Evolutionary conservation across 75 land plant species (phyloP), one percentile per base, ranked within the genome.

Genomic region (Selaginella moellendorffii): DNA sequence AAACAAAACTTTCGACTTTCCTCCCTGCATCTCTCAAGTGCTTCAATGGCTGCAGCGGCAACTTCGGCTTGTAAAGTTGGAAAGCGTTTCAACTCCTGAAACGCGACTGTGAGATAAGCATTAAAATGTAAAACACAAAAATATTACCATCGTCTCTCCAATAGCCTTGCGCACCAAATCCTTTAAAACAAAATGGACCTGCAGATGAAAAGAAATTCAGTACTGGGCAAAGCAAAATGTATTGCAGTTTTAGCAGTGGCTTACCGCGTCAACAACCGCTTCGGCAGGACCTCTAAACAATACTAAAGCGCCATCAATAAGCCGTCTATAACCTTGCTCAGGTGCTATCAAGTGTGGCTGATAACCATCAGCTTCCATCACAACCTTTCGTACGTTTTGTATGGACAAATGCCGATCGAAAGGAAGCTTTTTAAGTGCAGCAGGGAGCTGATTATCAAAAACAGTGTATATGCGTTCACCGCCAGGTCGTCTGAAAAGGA

Each of bases 261-360:
- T 54, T 78, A 91, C 97, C 77, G 88, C 86, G 68, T 91, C 97
- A 53, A 91, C 97, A 71, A 81, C 74, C 28, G 97, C 93, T 75
- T 91, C 97, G 8, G 97, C 93, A 51, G 97, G 97, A 24, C 93
- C 93, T 72, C 80, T 80, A 31, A 91, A 80, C 21, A 72, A 65
- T 51, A 72, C 70, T 54, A 91, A 68, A 18, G 83, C 74, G 65
- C 95, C 74, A 59, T 91, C 97, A 74, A 91, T 85, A 2, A 91
- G 80, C 21, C 88, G 93, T 5, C 97, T 76, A 62, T 91, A 91
- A 63, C 97, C 97, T 80, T 91, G 97, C 66, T 91, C 97, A 67
- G 97, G 97, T 53, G 97, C 97, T 56, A 91, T 91, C 53, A 91
- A 67, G 79, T 91, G 97, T 30, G 97, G 97, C 54, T 91, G 97